Base-by-base conservation (phyloP, 179 eudicot genomes). In the Corrigiola litoralis region DNA sequence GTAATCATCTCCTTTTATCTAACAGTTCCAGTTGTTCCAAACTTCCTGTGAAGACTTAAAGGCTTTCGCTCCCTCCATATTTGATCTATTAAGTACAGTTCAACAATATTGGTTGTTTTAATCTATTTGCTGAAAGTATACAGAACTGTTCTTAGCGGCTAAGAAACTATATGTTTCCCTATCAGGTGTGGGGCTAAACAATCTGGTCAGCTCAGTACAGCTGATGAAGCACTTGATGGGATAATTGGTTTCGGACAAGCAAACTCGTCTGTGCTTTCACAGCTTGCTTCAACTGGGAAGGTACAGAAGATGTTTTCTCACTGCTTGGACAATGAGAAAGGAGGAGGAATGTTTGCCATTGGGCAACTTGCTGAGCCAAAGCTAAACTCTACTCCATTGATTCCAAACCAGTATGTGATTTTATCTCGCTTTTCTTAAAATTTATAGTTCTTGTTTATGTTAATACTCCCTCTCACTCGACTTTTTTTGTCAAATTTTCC, bases 271-370 rank as follows among this genome's bases (percentile, higher is more conserved):
- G 66, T 88, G 34, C 70, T 88, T 61, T 90, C 97, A 41, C 97
- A 90, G 75, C 92, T 90, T 63, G 85, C 90, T 56, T 74, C 77
- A 0, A 68, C 87, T 46, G 80, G 84, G 42, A 86, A 84, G 81
- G 84, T 83, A 61, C 84, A 77, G 67, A 88, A 80, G 69, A 70
- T 78, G 53, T 90, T 90, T 75, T 71, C 96, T 29, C 97, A 90
- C 66, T 90, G 97, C 80, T 77, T 90, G 82, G 88, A 86, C 59
- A 74, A 84, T 45, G 59, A 10, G 12, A 73, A 82, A 14, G 95
- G 94, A 69, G 97, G 97, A 42, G 97, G 96, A 27, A 86, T 89
- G 34, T 88, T 86, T 61, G 89, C 97, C 45, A 84, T 90, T 48
- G 97, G 97, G 32, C 78, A 86, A 66, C 73, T 90, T 58, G 89